Evolutionary conservation across 164 flowering plant species (phyloP).

Genomic region (Nymphaea thermarum): DNA sequence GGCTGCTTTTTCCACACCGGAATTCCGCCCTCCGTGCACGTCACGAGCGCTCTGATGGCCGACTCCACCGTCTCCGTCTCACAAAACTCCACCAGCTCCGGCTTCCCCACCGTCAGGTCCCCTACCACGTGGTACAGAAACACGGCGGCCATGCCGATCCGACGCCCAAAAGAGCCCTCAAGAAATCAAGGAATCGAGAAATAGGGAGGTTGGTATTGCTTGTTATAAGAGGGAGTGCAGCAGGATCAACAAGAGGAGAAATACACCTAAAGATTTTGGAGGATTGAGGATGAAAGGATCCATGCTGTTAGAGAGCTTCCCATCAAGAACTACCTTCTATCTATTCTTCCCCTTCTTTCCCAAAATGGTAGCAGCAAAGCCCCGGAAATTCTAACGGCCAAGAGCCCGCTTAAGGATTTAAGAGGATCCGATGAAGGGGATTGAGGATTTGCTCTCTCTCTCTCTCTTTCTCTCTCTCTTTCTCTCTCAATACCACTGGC

Average conservation of each 20-base stretch:
- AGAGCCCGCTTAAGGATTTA: too few relatives aligned
- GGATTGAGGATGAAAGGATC: slow-evolving; percentile 7
- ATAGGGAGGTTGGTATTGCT: not conserved
- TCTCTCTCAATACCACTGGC: not conserved
- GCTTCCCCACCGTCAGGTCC: slow-evolving; percentile 96
- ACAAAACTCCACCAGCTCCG: slow-evolving; percentile 65
- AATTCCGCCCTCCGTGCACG: slow-evolving; percentile 76
- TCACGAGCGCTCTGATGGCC: slow-evolving; percentile 73
- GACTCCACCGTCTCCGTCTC: slow-evolving; percentile 78
- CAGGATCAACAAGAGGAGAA: slow-evolving; percentile 53
- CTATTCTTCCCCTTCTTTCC: not conserved
- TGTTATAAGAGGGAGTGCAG: slow-evolving; percentile 50
- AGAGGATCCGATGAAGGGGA: not conserved
- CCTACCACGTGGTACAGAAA: slow-evolving; percentile 88
- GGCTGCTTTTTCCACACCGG: slow-evolving; percentile 72
- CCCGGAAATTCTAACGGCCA: too few relatives aligned
- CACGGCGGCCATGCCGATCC: slow-evolving; percentile 64
- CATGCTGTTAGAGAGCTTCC: not conserved
- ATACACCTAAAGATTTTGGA: slow-evolving; percentile 36
- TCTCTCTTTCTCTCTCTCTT: not conserved
- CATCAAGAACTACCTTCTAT: not conserved
- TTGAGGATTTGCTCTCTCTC: not conserved
- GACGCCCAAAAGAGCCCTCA: not conserved
- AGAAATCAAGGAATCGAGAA: not conserved
- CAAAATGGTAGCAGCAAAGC: not conserved